Base-by-base conservation (phyloP, 768 basidiomycete species). In the Panaeolus papilionaceus region DNA sequence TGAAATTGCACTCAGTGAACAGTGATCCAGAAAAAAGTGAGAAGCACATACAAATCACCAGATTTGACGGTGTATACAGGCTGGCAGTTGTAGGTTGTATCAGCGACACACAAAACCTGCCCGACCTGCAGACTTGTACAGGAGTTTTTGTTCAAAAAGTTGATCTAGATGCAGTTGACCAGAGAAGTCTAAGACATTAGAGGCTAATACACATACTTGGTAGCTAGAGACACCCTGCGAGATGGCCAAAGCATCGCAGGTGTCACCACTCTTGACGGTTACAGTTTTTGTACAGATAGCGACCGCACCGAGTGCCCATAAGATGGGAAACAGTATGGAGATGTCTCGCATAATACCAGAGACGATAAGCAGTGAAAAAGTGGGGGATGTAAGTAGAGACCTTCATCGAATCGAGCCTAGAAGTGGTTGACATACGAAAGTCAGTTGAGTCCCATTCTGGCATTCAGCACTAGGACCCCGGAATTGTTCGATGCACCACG, bases 211-310 rank as follows among this genome's bases (percentile, higher is more conserved):
- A 16, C 28, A 10, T 58, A 58, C 54, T 14, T 58, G 54, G 28
- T 58, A 58, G 54, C 54, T 58, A 8, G 54, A 58, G 9, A 58
- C 54, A 3, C 54, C 28, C 33, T 58, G 26, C 4, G 54, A 58
- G 26, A 58, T 33, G 3, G 54, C 54, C 4, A 58, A 7, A 9
- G 54, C 54, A 58, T 58, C 54, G 14, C 54, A 58, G 33, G 54
- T 33, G 16, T 58, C 54, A 16, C 54, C 54, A 58, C 54, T 58
- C n/a, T 58, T 28, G 33, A 58, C 54, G 10, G 54, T 58, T 33
- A 58, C 54, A 37, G 54, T 12, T 58, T 37, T 28, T 33, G 33
- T 28, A 16, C 54, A 58, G 20, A 33, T 9, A 16, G 54, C 54
- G 16, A 12, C 54, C 14, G 28, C 54, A 28, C 54, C n/a, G 28